phyloP scores from a whole-genome alignment of 1,139 yeast genomes.

The Saccharomyces hybrid region DNA sequence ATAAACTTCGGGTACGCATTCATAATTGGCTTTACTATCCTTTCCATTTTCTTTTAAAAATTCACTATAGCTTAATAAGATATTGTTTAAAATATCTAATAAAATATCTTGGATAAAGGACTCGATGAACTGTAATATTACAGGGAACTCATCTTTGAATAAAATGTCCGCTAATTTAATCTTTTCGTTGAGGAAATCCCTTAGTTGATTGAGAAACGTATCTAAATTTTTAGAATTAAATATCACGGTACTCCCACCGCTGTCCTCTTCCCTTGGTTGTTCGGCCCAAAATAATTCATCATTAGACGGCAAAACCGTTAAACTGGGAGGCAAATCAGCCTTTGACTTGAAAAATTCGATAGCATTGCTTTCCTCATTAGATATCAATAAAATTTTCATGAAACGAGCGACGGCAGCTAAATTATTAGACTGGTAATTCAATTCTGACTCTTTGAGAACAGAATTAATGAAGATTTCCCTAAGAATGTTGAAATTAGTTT shows the following conservation, averaged over 20 bases:
- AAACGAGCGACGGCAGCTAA: conserved; percentile 35
- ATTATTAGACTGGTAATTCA: conserved; percentile 48
- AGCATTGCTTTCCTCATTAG: conserved; percentile 38
- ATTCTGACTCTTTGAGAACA: conserved; percentile 61
- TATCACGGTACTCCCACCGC: not conserved
- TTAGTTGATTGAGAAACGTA: conserved; percentile 11
- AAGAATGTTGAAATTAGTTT: conserved; percentile 21
- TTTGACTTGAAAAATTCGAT: conserved; percentile 42
- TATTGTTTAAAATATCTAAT: conserved; percentile 26
- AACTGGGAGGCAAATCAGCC: conserved; percentile 35
- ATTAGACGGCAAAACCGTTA: conserved; percentile 21
- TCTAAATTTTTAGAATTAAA: conserved; percentile 5
- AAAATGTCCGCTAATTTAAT: conserved; percentile 31
- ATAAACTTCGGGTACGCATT: conserved; percentile 29
- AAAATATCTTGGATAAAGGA: conserved; percentile 48
- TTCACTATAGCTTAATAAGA: conserved; percentile 5
- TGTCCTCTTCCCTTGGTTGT: not conserved
- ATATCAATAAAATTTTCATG: conserved; percentile 35
- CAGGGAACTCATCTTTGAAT: conserved; percentile 33
- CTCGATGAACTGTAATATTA: conserved; percentile 33
- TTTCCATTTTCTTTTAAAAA: conserved; percentile 12
- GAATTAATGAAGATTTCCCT: conserved; percentile 68
- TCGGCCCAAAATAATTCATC: conserved; percentile 14
- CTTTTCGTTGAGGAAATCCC: conserved; percentile 26
- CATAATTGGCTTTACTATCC: conserved; percentile 12